Evolutionary conservation across 441 rosid genomes (phyloP).

Genomic region (Jatropha podagrica): DNA sequence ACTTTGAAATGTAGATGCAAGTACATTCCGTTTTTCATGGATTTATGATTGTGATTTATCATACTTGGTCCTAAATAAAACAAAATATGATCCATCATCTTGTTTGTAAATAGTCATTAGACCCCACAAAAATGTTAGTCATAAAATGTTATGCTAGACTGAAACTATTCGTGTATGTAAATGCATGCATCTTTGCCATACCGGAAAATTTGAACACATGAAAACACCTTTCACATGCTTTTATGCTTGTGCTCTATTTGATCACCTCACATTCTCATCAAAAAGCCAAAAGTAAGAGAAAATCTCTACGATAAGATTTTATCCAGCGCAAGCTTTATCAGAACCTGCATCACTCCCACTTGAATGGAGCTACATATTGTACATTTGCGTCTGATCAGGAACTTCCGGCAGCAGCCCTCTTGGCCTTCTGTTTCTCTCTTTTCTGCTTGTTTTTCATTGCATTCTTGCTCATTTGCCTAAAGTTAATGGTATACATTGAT

Average conservation of each 20-base stretch:
- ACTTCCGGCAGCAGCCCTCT: constrained; percentile 54
- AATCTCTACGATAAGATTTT: background rate
- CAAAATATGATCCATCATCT: too few relatives aligned
- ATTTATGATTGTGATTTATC: too few relatives aligned
- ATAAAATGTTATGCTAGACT: too few relatives aligned
- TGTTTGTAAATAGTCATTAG: too few relatives aligned
- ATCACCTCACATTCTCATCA: background rate
- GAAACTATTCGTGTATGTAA: background rate
- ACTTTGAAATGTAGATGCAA: too few relatives aligned
- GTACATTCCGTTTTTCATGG: too few relatives aligned
- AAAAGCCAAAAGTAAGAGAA: background rate
- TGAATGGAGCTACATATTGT: background rate
- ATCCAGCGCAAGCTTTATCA: background rate
- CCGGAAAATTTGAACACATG: background rate
- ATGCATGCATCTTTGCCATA: background rate
- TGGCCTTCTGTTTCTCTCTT: constrained; percentile 80
- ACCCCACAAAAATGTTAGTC: too few relatives aligned
- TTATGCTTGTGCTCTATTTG: background rate
- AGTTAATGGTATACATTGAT: constrained; percentile 6
- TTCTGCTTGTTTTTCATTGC: constrained; percentile 91
- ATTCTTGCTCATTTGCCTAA: constrained; percentile 83
- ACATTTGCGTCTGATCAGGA: constrained; percentile 15
- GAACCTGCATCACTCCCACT: background rate
- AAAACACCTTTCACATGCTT: background rate
- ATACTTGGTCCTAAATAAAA: too few relatives aligned